Base-by-base conservation (phyloP, 1,284 basidiomycete species). In the Ceratobasidium sp. region DNA sequence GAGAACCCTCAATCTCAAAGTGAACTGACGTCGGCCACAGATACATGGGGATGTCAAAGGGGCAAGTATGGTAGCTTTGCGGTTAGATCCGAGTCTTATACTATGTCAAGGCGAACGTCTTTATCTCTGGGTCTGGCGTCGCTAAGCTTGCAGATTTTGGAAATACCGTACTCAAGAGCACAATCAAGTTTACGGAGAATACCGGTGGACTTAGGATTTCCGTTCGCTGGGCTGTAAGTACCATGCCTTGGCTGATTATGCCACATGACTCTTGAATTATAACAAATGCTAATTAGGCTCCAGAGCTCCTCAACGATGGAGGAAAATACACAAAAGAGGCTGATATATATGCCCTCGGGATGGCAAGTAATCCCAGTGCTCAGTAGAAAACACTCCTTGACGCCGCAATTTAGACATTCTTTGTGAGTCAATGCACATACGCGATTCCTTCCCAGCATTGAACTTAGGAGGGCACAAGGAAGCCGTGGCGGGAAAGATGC, bases 41-140 rank as follows among this genome's bases (percentile, higher is more conserved):
- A n/a, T 59, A 7, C 56, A 59, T 23, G 56, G 56, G 3, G 56
- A 59, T 36, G 21, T 59, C 3, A 59, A 59, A 59, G 56, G 33
- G 11, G 56, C 40, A 38, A 18, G 56, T 58, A n/a, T 30, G 6
- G 8, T 18, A 16, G 25, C 18, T 7, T 21, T 16, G 18, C 11
- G 21, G 7, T 16, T 40, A 16, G 11, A 12, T 6, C 36, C 7
- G 18, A 23, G 25, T 3, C 25, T 11, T n/a, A n/a, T n/a, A n/a
- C n/a, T n/a, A n/a, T n/a, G n/a, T 11, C 9, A 12, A 59, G 56
- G 12, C 56, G 2, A 59, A 59, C 11, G 33, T 59, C 4, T 3
- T 59, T 11, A 25, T 59, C 3, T 59, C 56, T 12, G 18, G n/a
- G 1, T 3, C 5, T 8, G 56, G 56, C 36, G 11, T 21, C 1